Evolutionary conservation across 2,329 filamentous ascomycete species (phyloP).

Genomic region (Colletotrichum sp.): DNA sequence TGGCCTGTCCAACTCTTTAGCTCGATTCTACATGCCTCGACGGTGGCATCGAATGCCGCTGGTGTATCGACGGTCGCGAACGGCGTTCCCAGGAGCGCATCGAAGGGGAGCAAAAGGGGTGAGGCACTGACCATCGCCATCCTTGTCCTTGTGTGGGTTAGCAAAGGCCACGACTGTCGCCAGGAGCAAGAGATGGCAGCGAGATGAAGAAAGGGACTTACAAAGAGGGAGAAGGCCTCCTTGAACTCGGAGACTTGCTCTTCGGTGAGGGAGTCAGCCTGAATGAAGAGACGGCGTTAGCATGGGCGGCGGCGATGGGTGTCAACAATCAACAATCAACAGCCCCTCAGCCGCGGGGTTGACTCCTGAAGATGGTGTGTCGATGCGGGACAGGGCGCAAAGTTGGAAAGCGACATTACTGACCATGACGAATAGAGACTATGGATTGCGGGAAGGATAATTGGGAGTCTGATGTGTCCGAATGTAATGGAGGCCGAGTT

Average conservation of each 20-base stretch:
- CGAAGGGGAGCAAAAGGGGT: background rate
- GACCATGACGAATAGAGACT: constrained; percentile 4
- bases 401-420: background rate
- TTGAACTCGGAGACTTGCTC: constrained; percentile 99
- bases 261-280: constrained; percentile 99
- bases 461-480: background rate
- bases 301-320: background rate
- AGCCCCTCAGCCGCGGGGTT: constrained; percentile 20
- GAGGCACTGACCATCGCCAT: constrained; percentile 80
- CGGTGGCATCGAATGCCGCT: background rate
- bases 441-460: background rate
- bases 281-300: constrained; percentile 22
- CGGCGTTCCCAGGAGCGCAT: background rate
- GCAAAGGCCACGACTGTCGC: constrained; percentile 17
- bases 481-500: background rate
- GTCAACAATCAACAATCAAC: background rate
- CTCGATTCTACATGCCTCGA: background rate
- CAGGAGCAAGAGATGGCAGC: background rate
- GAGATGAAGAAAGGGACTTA: constrained; percentile 59
- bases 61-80: background rate
- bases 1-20: constrained; percentile 64
- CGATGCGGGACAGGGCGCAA: background rate
- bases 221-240: constrained; percentile 99
- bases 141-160: constrained; percentile 73
- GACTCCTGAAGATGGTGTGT: background rate